Percentiles rank a stretch among this genome's conserved stretches.
These are phyloP conservation scores for Teunomyces stri DNA, from an alignment of 805 yeast species.

Conservation along the genomic window DNA sequence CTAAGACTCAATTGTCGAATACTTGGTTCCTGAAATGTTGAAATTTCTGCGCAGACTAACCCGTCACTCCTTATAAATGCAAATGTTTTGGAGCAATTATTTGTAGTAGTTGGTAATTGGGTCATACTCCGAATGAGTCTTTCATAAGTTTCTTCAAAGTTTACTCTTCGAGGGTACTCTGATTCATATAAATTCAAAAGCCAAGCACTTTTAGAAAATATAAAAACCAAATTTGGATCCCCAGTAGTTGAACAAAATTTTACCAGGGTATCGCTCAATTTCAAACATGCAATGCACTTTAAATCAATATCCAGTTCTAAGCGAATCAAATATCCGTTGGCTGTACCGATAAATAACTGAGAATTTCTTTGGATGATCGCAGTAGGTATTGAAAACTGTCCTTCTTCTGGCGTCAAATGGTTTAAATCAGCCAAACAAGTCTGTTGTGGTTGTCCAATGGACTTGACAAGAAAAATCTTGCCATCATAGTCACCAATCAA, in stretches of 20 bases:
- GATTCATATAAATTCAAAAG: conserved; percentile 27
- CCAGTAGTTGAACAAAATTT: conserved; percentile 11
- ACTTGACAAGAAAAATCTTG: neutral
- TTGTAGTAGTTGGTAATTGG: conserved; percentile 8
- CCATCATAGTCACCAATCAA: conserved; percentile 1
- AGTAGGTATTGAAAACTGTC: conserved; percentile 17
- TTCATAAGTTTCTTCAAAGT: conserved; percentile 36
- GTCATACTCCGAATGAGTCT: conserved; percentile 19
- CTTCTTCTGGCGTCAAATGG: conserved; percentile 6
- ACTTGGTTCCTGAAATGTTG: conserved; percentile 21
- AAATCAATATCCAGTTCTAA: conserved; percentile 11
- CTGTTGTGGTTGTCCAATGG: neutral
- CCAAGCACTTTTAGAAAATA: conserved; percentile 30
- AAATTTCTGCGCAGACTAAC: conserved; percentile 24
- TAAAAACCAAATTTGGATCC: conserved; percentile 23
- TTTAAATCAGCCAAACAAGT: neutral
- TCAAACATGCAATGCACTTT: conserved; percentile 15
- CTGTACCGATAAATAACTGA: conserved; percentile 28
- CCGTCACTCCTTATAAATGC: conserved; percentile 38
- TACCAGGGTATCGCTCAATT: conserved; percentile 27
- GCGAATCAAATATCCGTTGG: conserved; percentile 27
- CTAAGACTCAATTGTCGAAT: conserved; percentile 28
- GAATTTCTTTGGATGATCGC: conserved; percentile 11
- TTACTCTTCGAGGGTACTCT: conserved; percentile 26
- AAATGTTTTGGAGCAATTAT: conserved; percentile 5